These are phyloP conservation scores for Trypanosoma boissoni DNA, from an alignment of 208 protist species.

Conservation along the genomic window DNA sequence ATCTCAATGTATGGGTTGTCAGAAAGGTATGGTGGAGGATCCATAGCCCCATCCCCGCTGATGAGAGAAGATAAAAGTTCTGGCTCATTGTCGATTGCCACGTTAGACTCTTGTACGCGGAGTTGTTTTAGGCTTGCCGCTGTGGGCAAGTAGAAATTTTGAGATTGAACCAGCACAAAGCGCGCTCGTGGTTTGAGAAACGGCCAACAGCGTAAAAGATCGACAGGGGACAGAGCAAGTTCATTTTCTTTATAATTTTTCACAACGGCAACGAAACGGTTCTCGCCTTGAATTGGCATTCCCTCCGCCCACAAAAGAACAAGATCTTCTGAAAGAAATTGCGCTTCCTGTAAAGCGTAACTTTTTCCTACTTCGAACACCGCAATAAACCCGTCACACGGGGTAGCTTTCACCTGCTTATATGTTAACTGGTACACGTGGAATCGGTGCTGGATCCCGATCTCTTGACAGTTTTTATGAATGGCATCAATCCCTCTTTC, in stretches of 20 bases:
- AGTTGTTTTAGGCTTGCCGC: conserved; percentile 1
- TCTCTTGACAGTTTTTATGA: not conserved
- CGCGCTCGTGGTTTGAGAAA: not conserved
- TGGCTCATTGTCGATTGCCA: not conserved
- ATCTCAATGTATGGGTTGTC: conserved; percentile 1
- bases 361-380: not conserved
- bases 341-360: not conserved
- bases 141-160: conserved; percentile 7
- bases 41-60: not conserved
- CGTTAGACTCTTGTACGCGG: not conserved
- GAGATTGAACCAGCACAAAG: not conserved
- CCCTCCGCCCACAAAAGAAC: not conserved
- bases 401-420: not conserved
- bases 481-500: not conserved
- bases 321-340: not conserved
- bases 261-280: not conserved
- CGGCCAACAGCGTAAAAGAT: not conserved
- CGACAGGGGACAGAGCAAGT: not conserved
- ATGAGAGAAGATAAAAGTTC: not conserved
- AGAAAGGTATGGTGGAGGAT: not conserved
- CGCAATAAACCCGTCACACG: not conserved
- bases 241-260: conserved; percentile 1
- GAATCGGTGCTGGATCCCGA: not conserved
- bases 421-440: not conserved
- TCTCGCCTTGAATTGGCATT: not conserved